Conservation (phyloP, 2,329 filamentous ascomycete species). For the Aureobasidium sp. region DNA sequence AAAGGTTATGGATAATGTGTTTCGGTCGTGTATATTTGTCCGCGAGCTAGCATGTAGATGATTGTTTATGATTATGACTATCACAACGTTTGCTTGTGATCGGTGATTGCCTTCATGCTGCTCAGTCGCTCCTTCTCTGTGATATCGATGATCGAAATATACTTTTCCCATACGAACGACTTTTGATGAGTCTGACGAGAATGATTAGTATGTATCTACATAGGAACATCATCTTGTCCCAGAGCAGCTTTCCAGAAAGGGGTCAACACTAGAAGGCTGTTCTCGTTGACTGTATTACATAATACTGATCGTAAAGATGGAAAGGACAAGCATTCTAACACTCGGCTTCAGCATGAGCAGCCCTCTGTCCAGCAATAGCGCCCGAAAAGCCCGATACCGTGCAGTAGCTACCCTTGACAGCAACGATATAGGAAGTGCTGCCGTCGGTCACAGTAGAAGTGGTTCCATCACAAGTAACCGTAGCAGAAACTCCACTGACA, state of each 20-base stretch:
- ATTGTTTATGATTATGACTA: not conserved
- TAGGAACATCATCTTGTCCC: not conserved
- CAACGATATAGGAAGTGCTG: not conserved
- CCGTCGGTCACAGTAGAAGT: not conserved
- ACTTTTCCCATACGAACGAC: too few relatives aligned
- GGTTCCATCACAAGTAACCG: not conserved
- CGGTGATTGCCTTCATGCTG: too few relatives aligned
- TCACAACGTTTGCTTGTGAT: not conserved
- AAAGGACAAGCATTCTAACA: not conserved
- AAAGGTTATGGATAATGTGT: not conserved
- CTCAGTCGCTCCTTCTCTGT: too few relatives aligned
- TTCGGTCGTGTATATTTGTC: not conserved
- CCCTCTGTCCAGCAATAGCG: slow-evolving; percentile 1
- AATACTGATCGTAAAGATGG: not conserved
- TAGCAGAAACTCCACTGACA: not conserved
- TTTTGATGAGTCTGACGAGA: too few relatives aligned
- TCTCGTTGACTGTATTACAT: too few relatives aligned
- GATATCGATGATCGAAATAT: too few relatives aligned
- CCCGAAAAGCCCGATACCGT: not conserved
- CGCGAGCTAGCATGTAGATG: not conserved
- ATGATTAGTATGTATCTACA: too few relatives aligned
- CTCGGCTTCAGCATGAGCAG: not conserved
- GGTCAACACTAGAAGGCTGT: not conserved
- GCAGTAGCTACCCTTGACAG: not conserved
- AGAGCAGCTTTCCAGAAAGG: not conserved